Conservation (phyloP, 2,329 filamentous ascomycete genomes). For the Beauveria sp. region DNA sequence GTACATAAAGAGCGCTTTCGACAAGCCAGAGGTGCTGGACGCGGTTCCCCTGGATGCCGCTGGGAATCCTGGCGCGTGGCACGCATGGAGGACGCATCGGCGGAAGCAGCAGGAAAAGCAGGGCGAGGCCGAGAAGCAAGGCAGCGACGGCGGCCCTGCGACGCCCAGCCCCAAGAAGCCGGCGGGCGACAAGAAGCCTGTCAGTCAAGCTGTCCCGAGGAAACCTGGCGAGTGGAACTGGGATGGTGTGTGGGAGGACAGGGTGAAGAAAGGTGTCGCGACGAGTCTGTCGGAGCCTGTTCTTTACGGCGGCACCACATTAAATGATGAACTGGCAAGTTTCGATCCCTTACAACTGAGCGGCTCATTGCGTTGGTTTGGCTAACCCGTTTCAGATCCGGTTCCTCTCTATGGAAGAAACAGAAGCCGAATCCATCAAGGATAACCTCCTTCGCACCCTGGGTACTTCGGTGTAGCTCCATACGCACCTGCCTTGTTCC, state of each 20-base stretch:
- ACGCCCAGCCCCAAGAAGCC: constrained; percentile 9
- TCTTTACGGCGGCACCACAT: constrained; percentile 59
- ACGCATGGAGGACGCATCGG: constrained; percentile 78
- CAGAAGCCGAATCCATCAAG: constrained; percentile 49
- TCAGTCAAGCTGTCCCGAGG: constrained; percentile 23
- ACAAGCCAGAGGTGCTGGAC: constrained; percentile 69
- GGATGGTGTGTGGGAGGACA: constrained; percentile 93
- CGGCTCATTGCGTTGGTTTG: constrained; percentile 8
- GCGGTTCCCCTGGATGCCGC: constrained; percentile 71
- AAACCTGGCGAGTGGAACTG: constrained; percentile 88
- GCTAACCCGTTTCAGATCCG: constrained; percentile 41
- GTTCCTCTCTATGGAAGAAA: constrained; percentile 57
- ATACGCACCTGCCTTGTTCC: neutral
- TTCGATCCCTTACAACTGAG: neutral
- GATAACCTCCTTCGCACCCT: constrained; percentile 49
- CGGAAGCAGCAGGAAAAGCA: constrained; percentile 23
- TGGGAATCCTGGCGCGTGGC: constrained; percentile 86
- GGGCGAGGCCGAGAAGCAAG: constrained; percentile 12
- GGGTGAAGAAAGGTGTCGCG: constrained; percentile 72
- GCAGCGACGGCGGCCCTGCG: neutral
- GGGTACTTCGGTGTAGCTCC: constrained; percentile 22
- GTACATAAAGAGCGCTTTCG: constrained; percentile 79
- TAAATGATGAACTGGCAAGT: constrained; percentile 65
- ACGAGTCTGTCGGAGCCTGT: constrained; percentile 71
- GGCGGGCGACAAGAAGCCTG: neutral